Conservation (phyloP, 2,329 filamentous ascomycete species). For the Aspergillus aculeatus region DNA sequence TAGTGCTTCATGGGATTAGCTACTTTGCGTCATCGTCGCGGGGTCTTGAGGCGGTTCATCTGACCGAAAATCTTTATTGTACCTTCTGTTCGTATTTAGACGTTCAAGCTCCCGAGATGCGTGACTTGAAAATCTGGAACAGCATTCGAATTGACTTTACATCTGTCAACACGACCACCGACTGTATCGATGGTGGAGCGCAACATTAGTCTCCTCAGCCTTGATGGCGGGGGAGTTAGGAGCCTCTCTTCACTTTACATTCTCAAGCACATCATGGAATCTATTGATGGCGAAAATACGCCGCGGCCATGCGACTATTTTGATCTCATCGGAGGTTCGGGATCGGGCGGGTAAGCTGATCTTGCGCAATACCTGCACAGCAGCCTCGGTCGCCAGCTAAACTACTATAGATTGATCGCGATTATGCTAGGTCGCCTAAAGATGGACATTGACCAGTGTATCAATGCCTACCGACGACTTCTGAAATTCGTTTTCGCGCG, state of each 20-base stretch:
- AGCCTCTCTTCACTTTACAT: constrained; percentile 41
- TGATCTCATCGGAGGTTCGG: constrained; percentile 43
- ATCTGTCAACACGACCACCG: neutral
- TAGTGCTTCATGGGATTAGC: constrained; percentile 4
- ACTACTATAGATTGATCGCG: constrained; percentile 42
- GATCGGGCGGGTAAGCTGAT: constrained; percentile 35
- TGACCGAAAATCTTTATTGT: neutral
- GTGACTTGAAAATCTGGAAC: neutral
- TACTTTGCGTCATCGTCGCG: neutral
- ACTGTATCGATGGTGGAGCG: constrained; percentile 15
- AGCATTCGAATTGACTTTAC: neutral
- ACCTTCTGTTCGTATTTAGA: neutral
- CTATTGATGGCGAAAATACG: constrained; percentile 26
- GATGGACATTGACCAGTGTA: constrained; percentile 47
- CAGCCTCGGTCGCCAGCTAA: neutral
- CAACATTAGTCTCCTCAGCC: constrained; percentile 22
- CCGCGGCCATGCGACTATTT: constrained; percentile 40
- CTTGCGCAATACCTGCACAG: neutral
- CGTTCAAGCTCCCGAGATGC: neutral
- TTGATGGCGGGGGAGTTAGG: constrained; percentile 44
- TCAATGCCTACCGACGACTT: constrained; percentile 42
- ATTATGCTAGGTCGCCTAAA: constrained; percentile 50
- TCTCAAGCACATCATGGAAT: constrained; percentile 35
- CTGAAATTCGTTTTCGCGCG: constrained; percentile 38
- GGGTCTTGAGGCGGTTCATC: neutral